Percentiles rank a stretch among this genome's conserved stretches.
phyloP scores from a whole-genome alignment of 2,329 filamentous ascomycete species.

The Aspergillus bombycis region DNA sequence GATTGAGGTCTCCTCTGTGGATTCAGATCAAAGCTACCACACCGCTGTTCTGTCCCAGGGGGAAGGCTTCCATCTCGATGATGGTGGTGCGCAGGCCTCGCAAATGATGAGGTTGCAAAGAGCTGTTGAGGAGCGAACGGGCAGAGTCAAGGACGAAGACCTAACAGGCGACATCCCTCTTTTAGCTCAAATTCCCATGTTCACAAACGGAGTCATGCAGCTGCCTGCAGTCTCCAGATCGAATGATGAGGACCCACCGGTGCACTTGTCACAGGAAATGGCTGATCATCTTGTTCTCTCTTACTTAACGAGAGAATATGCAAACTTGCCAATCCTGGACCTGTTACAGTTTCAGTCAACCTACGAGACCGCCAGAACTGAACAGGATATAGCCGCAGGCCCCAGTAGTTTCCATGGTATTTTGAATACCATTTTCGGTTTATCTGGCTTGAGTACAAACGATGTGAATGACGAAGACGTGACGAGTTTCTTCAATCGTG shows the following conservation, averaged over 20 bases:
- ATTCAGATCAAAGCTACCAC: conserved; percentile 13
- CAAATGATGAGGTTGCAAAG: conserved; percentile 10
- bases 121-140: conserved; percentile 9
- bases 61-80: no score
- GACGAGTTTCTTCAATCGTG: conserved; percentile 20
- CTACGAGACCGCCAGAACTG: conserved; percentile 16
- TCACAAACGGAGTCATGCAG: background rate
- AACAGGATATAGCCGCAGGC: conserved; percentile 9
- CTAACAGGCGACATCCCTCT: background rate
- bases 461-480: conserved; percentile 14
- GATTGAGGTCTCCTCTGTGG: conserved; percentile 7
- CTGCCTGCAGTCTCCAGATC: background rate
- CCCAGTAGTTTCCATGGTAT: conserved; percentile 20
- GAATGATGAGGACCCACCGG: background rate
- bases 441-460: conserved; percentile 19
- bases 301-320: conserved; percentile 30
- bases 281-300: conserved; percentile 21
- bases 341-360: conserved; percentile 20
- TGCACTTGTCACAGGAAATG: conserved; percentile 18
- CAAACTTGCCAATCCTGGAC: conserved; percentile 30
- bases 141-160: conserved; percentile 15
- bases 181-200: background rate
- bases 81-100: background rate
- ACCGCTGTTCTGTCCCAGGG: conserved; percentile 4
- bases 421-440: conserved; percentile 24